A percentile compares a stretch with the other conserved stretches of the same genome.
phyloP scores from a whole-genome alignment of 345 rosid genomes.

The Lepidium didymum region DNA sequence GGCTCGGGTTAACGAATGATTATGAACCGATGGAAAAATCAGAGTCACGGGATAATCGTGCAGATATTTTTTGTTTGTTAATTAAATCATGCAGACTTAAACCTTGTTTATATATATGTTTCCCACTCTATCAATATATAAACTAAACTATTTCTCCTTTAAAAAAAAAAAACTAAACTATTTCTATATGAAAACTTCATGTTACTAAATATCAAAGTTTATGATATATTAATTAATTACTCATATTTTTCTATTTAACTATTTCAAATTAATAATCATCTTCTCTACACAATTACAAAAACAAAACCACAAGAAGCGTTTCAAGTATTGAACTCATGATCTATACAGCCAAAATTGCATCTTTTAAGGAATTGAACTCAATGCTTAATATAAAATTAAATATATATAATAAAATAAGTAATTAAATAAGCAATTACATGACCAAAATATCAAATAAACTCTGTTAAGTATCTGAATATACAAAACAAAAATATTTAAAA shows the following conservation, averaged over 20 bases:
- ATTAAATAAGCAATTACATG: not conserved
- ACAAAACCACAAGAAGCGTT: not conserved
- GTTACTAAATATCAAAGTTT: not conserved
- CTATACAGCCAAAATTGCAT: not conserved
- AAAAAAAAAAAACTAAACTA: no score
- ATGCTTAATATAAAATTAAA: not conserved
- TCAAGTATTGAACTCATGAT: not conserved
- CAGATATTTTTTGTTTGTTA: no score
- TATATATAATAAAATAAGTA: no score
- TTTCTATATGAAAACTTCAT: not conserved
- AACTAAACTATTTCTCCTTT: no score
- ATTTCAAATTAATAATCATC: not conserved
- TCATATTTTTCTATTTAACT: not conserved
- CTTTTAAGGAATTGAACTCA: not conserved
- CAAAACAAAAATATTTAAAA: not conserved
- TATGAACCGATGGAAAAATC: not conserved
- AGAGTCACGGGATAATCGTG: not conserved
- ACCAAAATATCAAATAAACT: not conserved
- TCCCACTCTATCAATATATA: no score
- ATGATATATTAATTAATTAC: not conserved
- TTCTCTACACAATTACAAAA: not conserved
- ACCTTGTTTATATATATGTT: no score
- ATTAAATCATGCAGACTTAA: no score
- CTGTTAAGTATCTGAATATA: not conserved
- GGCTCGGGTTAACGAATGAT: not conserved